Evolutionary conservation across 768 basidiomycete species (phyloP).

Genomic region (Suillus hirtellus): DNA sequence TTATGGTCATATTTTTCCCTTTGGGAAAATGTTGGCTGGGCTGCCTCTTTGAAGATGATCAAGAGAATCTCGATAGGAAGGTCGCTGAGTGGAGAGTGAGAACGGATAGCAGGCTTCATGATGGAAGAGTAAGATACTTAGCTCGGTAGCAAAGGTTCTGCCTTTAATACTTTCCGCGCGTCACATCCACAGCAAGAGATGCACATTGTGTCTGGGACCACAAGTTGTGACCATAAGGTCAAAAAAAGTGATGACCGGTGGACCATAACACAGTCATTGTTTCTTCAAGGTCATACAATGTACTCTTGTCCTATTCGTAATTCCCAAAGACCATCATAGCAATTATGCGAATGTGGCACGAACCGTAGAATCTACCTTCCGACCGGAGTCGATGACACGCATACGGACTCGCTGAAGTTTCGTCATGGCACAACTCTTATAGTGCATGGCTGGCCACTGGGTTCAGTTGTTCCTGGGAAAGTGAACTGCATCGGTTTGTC

Average conservation of each 20-base stretch:
- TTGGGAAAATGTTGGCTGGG: slow-evolving; percentile 21
- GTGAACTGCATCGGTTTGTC: background rate
- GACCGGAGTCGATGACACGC: background rate
- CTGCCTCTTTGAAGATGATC: slow-evolving; percentile 34
- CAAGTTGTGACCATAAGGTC: background rate
- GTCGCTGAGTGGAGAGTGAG: slow-evolving; percentile 20
- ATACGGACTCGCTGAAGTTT: background rate
- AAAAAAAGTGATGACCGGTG: background rate
- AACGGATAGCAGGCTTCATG: background rate
- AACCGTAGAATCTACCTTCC: background rate
- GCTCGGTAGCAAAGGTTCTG: background rate
- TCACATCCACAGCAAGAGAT: background rate
- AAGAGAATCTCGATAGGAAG: slow-evolving; percentile 38
- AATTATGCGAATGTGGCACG: background rate
- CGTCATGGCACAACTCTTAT: background rate
- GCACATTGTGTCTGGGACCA: background rate
- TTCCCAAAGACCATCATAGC: background rate
- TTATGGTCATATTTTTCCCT: background rate
- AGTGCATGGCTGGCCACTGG: background rate
- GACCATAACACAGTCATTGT: background rate
- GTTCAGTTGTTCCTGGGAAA: background rate
- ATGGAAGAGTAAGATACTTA: background rate
- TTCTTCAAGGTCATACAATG: background rate
- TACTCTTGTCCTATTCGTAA: background rate
- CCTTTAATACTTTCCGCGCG: background rate